Evolutionary conservation across 805 yeast genomes (phyloP).

Genomic region (Aciculoconidium aculeatum): DNA sequence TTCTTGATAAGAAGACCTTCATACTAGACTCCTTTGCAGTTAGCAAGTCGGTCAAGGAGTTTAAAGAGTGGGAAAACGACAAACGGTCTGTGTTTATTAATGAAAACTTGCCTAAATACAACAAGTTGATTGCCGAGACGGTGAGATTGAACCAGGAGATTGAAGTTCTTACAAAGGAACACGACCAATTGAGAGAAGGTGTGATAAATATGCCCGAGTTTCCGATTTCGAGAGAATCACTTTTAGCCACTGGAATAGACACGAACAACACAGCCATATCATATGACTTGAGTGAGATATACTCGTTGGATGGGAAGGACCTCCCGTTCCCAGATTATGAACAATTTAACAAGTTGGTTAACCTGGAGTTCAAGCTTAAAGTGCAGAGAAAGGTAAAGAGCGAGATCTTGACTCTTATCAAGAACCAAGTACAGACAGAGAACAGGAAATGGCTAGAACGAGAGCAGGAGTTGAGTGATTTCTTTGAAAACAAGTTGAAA

Average conservation of each 20-base stretch:
- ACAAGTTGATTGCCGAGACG: constrained; percentile 24
- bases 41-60: constrained; percentile 24
- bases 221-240: constrained; percentile 4
- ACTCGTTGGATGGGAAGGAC: constrained; percentile 20
- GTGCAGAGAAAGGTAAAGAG: constrained; percentile 27
- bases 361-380: constrained; percentile 29
- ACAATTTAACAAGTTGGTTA: constrained; percentile 24
- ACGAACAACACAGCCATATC: no score
- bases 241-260: constrained; percentile 3
- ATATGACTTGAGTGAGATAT: constrained; percentile 17
- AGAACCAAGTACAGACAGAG: constrained; percentile 23
- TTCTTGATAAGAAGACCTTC: constrained; percentile 15
- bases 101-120: constrained; percentile 22
- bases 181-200: constrained; percentile 16
- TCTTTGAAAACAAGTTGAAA: constrained; percentile 23
- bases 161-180: constrained; percentile 16
- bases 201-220: constrained; percentile 23
- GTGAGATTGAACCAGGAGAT: constrained; percentile 21
- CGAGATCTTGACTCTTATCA: constrained; percentile 28
- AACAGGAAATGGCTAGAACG: constrained; percentile 32
- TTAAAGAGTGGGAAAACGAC: constrained; percentile 23
- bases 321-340: constrained; percentile 25
- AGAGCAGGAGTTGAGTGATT: constrained; percentile 24
- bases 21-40: constrained; percentile 32
- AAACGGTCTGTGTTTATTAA: constrained; percentile 15